Conservation (phyloP, 2,329 filamentous ascomycete species). For the Beauveria rudraprayagi region DNA sequence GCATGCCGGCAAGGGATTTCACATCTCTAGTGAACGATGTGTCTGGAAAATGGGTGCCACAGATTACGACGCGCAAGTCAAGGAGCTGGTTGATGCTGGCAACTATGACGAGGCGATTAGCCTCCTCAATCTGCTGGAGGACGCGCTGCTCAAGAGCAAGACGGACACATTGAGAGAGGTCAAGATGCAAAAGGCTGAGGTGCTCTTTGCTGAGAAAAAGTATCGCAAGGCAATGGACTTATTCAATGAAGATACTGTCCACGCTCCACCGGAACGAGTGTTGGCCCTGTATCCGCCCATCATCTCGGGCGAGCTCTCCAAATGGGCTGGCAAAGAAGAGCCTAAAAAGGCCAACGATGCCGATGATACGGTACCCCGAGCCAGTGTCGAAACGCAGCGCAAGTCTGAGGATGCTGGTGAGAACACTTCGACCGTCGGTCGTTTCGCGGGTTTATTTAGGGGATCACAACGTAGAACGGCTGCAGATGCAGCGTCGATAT, state of each 20-base stretch:
- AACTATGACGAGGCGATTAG: slow-evolving; percentile 89
- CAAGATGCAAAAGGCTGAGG: slow-evolving; percentile 85
- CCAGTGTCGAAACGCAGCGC: background rate
- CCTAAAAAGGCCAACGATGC: slow-evolving; percentile 26
- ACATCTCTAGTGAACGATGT: slow-evolving; percentile 81
- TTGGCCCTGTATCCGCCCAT: slow-evolving; percentile 73
- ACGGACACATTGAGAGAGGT: slow-evolving; percentile 70
- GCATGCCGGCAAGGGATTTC: slow-evolving; percentile 90
- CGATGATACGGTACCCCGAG: slow-evolving; percentile 17
- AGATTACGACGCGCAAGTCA: slow-evolving; percentile 83
- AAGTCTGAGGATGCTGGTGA: slow-evolving; percentile 21
- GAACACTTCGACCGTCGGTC: slow-evolving; percentile 27
- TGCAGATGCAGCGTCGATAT: slow-evolving; percentile 51
- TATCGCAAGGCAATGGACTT: slow-evolving; percentile 83
- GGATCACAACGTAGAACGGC: slow-evolving; percentile 36
- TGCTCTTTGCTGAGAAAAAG: slow-evolving; percentile 71
- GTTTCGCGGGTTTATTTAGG: slow-evolving; percentile 48
- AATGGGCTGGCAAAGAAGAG: slow-evolving; percentile 39
- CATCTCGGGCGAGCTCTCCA: slow-evolving; percentile 76
- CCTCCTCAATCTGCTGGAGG: slow-evolving; percentile 80
- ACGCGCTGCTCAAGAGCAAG: slow-evolving; percentile 81
- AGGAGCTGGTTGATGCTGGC: slow-evolving; percentile 65
- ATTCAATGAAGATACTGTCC: slow-evolving; percentile 75
- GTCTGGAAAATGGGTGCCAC: slow-evolving; percentile 96
- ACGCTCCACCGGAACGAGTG: slow-evolving; percentile 82